Conservation (phyloP, 768 basidiomycete genomes). For the Tubosaeta brunneosetosa region DNA sequence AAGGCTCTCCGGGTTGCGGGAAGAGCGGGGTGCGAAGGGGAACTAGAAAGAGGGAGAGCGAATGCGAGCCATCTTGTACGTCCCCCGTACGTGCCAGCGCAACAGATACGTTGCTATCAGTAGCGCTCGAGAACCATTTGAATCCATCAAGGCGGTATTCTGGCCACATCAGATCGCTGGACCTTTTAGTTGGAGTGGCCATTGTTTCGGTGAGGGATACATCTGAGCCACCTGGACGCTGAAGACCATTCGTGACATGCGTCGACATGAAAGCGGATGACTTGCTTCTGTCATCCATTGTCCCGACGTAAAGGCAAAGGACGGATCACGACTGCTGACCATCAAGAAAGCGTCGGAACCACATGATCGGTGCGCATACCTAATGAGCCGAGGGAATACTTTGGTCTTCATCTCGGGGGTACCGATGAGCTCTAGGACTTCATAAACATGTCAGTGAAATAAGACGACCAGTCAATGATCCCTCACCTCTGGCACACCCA, state of each 20-base stretch:
- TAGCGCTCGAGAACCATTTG: background rate
- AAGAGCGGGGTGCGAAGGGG: too few relatives aligned
- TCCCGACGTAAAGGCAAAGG: constrained; percentile 61
- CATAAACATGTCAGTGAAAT: background rate
- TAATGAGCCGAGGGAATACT: constrained; percentile 50
- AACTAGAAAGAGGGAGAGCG: too few relatives aligned
- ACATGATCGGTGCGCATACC: constrained; percentile 33
- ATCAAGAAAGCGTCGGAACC: background rate
- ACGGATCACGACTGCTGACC: constrained; percentile 52
- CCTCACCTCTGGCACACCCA: constrained; percentile 44
- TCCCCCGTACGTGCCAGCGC: too few relatives aligned
- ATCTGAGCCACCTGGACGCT: constrained; percentile 68
- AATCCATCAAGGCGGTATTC: constrained; percentile 61
- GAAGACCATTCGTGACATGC: background rate
- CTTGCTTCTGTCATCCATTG: constrained; percentile 82
- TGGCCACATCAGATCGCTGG: constrained; percentile 39
- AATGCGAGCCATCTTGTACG: too few relatives aligned
- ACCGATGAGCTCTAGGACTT: constrained; percentile 61
- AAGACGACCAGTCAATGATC: background rate
- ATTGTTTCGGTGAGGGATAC: constrained; percentile 66
- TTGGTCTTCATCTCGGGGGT: constrained; percentile 45
- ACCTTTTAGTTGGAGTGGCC: constrained; percentile 32
- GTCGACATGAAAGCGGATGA: background rate
- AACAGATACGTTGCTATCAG: too few relatives aligned
- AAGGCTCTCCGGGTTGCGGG: too few relatives aligned